Base-by-base conservation (phyloP, 768 basidiomycete genomes). In the Suillus occidentalis region DNA sequence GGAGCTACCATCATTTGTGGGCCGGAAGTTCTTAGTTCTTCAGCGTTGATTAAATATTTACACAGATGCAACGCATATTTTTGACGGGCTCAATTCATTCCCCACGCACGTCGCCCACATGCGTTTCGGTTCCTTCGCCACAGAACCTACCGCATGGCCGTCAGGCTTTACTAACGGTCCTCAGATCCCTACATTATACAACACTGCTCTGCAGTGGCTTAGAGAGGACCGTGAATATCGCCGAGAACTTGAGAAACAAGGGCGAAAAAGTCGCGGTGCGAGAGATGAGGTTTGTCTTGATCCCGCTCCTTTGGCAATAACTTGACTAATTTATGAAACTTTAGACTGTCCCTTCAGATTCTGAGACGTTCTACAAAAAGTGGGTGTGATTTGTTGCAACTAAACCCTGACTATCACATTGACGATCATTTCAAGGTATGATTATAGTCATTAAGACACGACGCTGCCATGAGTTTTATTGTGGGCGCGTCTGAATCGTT, bases 81-180 rank as follows among this genome's bases (percentile, higher is more conserved):
- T 95, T 68, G 97, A 99, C 74, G 97, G 96, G 13, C 78, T 99
- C 37, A 85, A 86, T 71, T 77, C 84, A n/a, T 98, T 97, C 80
- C 97, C 97, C 4, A 98, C 96, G 0, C 94, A 97, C 72, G 82
- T 99, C 65, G 88, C 88, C 6, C 97, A 99, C 73, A 91, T 99
- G 88, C 87, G 91, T 31, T 83, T 95, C 56, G 97, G 97, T 5
- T 78, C 81, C 14, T 87, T 95, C 62, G 80, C 88, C 14, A 87
- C 85, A 2, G 80, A 81, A 20, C 90, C 92, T 4, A 84, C 86
- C 16, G 72, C 86, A 8, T 98, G 95, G 94, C 87, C 89, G 3
- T 75, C 84, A n/a, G 66, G 75, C 9, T 49, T 65, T 71, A 55
- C 68, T 53, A 66, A 72, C 20, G 64, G 73, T 1, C 73, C 81